Evolutionary conservation across 768 basidiomycete species (phyloP), one percentile per base, ranked within the genome.

Genomic region (Psilocybe subaeruginosa): DNA sequence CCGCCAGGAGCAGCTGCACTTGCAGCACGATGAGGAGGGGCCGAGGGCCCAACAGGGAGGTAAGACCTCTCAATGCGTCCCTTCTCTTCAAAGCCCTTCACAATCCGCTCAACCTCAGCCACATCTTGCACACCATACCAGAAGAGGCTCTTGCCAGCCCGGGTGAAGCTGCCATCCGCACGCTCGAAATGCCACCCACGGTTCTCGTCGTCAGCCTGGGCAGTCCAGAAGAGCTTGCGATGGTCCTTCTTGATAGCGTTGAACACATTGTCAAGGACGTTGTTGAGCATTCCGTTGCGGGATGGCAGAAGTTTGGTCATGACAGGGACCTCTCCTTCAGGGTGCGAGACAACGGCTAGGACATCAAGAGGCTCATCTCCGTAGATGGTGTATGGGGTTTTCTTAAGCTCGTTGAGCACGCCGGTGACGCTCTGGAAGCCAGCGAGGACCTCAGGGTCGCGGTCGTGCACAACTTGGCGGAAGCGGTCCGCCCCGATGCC

Each of bases 351-450:
- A 62, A 99, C 88, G 19, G 96, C 97, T 54, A 99, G 82, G 39
- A 93, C 94, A 69, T 99, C 97, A 63, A 98, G 85, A 8, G 95
- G 95, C 74, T 99, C 97, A 74, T 99, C 97, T n/a, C 95, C 97
- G 73, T 99, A 98, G 69, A 99, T 89, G 14, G 93, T 95, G 81
- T 90, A 96, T 0, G 95, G 92, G 0, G 88, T 85, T 65, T 86
- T 83, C 74, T 92, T 89, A 68, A 98, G 82, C 19, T 87, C 85
- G 70, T 84, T 87, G 69, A 99, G 84, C 37, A 96, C 89, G 49
- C 92, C 92, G 1, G 95, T 90, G 62, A 98, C 92, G 66, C 92
- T 93, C 69, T 90, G 86, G 63, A 82, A 83, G 33, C 95, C 97
- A 27, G 87, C 78, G 23, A 90, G 83, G 48, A 99, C 90, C 50